phyloP scores from a whole-genome alignment of 192 early-diverging fungal species.

The Phlyctochytrium arcticum region DNA sequence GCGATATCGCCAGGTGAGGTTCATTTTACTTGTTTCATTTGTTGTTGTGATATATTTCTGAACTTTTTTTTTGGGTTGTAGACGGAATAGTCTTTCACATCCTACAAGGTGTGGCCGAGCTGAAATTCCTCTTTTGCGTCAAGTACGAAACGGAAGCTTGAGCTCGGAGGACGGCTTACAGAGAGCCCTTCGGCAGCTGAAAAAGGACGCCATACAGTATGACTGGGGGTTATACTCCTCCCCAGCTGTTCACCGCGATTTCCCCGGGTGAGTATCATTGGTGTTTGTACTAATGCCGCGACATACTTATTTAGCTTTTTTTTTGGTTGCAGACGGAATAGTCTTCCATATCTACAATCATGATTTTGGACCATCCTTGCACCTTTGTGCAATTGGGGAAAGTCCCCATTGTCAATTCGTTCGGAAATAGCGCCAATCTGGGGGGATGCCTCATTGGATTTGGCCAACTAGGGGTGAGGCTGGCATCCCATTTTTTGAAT shows the following conservation, averaged over 20 bases:
- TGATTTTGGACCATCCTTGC: background rate
- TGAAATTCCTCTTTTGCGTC: too few relatives aligned
- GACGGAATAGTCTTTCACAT: too few relatives aligned
- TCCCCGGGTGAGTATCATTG: background rate
- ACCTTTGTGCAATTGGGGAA: background rate
- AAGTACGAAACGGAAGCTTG: background rate
- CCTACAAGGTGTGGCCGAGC: too few relatives aligned
- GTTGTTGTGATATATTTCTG: too few relatives aligned
- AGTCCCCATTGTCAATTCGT: background rate
- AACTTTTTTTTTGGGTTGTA: too few relatives aligned
- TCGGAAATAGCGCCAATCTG: background rate
- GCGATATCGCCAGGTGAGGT: too few relatives aligned
- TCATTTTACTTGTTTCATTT: too few relatives aligned
- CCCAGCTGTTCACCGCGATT: background rate
- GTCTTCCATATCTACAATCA: background rate
- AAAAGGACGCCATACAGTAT: background rate
- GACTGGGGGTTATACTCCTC: background rate
- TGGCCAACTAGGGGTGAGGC: background rate
- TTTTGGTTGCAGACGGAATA: too few relatives aligned
- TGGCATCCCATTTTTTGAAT: background rate
- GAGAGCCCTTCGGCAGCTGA: background rate
- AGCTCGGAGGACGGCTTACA: background rate
- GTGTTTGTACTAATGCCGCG: too few relatives aligned
- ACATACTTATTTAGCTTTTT: too few relatives aligned
- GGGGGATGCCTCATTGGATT: background rate